Base-by-base conservation (phyloP, 805 yeast species). In the Nakazawaea laoshanensis region DNA sequence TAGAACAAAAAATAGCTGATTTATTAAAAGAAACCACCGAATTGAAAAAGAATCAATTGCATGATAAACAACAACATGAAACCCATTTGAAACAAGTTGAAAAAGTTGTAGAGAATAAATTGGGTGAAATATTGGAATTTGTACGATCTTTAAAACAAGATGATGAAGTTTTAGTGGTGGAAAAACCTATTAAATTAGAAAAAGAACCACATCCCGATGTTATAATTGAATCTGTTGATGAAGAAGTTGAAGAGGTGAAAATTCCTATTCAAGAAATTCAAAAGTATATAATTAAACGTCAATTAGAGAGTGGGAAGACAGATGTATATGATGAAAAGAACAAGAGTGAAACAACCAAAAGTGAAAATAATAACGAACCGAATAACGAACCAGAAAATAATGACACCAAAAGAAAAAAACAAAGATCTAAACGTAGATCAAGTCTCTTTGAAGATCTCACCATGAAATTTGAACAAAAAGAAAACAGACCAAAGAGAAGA, bases 1-100 rank as follows among this genome's bases (percentile, higher is more conserved):
- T 81, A 48, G 85, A 78, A 48, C 47, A 53, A 9, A 67, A 61
- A 37, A 48, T 76, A 16, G 57, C 64, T 15, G 71, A 66, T 13
- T 49, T 75, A 42, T 61, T 65, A 10, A 65, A 61, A 37, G 77
- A 74, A 40, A 74, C 74, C 42, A 55, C 67, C 35, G 47, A 48
- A 21, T 45, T 70, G 35, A 21, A 53, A 69, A 36, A 60, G 65
- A 2, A 50, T 47, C 25, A 47, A 47, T 19, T 24, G 19, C 20
- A 43, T 41, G 27, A 23, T 40, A 22, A 40, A 34, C 11, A 45
- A 40, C 17, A 21, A 22, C 8, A 31, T 41, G 24, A 30, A 26
- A 19, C 37, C 22, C 13, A 29, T 30, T 18, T 29, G 40, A 12
- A 19, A 24, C 18, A 21, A 24, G 35, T 46, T 16, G 43, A 43